These are phyloP conservation scores for Melastoma malabathricum DNA, from an alignment of 345 rosid genomes.

Conservation along the genomic window DNA sequence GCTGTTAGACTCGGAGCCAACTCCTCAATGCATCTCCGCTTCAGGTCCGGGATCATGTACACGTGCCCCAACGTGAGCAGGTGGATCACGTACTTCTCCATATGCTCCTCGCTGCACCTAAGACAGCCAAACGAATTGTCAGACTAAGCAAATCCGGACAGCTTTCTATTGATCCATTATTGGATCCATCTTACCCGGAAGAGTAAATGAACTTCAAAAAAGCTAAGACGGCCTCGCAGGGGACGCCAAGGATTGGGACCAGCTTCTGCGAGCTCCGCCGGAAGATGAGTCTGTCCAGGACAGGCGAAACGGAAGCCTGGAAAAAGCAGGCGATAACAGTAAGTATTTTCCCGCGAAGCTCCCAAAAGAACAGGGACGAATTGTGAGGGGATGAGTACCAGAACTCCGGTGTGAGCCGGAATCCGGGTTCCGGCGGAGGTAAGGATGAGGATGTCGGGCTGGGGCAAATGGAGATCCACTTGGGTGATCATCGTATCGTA, in stretches of 20 bases:
- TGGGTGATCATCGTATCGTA: too few species aligned
- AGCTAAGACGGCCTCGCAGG: constrained; percentile 59
- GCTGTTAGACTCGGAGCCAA: constrained; percentile 31
- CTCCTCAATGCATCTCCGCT: constrained; percentile 43
- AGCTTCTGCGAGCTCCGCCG: constrained; percentile 37
- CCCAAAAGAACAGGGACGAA: too few species aligned
- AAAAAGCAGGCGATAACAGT: too few species aligned
- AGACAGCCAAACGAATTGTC: too few species aligned
- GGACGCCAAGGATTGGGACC: constrained; percentile 71
- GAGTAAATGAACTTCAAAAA: constrained; percentile 55
- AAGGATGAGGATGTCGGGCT: constrained; percentile 48
- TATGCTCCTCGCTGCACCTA: constrained; percentile 49
- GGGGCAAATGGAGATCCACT: constrained; percentile 8
- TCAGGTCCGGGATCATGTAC: constrained; percentile 51
- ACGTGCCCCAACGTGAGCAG: constrained; percentile 69
- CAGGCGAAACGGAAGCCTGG: constrained; percentile 61
- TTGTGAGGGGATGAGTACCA: constrained; percentile 31
- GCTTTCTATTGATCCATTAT: too few species aligned
- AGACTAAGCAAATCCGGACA: too few species aligned
- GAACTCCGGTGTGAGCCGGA: constrained; percentile 49
- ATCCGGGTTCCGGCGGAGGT: constrained; percentile 63
- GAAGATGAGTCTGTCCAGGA: constrained; percentile 44
- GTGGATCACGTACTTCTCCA: constrained; percentile 62
- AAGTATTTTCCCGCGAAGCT: too few species aligned
- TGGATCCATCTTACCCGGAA: constrained; percentile 35